Evolutionary conservation across 352 stramenopile species (phyloP).

Genomic region (Phytophthora palmivora): DNA sequence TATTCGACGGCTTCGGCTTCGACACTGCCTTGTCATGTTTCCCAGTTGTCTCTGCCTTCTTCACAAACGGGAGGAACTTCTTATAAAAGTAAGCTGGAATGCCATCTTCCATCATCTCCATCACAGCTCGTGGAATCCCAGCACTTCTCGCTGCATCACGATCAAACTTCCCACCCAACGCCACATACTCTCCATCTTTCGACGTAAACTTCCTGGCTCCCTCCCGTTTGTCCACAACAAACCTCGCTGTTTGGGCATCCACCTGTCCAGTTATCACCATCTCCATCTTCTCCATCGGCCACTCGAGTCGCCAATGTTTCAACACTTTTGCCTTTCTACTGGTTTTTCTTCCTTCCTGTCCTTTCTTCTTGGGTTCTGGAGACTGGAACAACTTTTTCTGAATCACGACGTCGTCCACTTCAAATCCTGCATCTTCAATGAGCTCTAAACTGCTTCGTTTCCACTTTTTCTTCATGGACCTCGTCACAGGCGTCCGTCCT

Average conservation of each 20-base stretch:
- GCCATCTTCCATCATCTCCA: constrained; percentile 61
- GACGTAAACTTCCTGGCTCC: constrained; percentile 53
- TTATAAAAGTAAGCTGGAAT: constrained; percentile 59
- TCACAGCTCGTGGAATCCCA: constrained; percentile 45
- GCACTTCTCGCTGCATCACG: constrained; percentile 38
- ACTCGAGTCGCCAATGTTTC: constrained; percentile 40
- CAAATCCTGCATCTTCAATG: constrained; percentile 9
- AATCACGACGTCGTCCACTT: constrained; percentile 40
- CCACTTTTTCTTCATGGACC: constrained; percentile 37
- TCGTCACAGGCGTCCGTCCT: constrained; percentile 26
- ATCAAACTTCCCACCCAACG: constrained; percentile 50
- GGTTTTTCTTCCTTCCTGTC: not conserved
- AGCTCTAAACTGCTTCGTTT: constrained; percentile 35
- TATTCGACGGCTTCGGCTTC: constrained; percentile 6
- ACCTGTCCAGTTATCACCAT: constrained; percentile 51
- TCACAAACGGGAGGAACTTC: constrained; percentile 31
- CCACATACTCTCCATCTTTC: constrained; percentile 43
- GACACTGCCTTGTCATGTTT: constrained; percentile 6
- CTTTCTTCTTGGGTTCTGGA: constrained; percentile 18
- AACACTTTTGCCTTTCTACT: constrained; percentile 30
- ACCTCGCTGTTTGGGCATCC: constrained; percentile 22
- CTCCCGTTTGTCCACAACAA: constrained; percentile 54
- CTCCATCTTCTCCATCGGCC: constrained; percentile 36
- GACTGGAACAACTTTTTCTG: constrained; percentile 45
- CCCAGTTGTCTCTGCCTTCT: constrained; percentile 4